Evolutionary conservation across 2,329 filamentous ascomycete genomes (phyloP), one percentile per base, ranked within the genome.

Genomic region (Fulvia fulva): DNA sequence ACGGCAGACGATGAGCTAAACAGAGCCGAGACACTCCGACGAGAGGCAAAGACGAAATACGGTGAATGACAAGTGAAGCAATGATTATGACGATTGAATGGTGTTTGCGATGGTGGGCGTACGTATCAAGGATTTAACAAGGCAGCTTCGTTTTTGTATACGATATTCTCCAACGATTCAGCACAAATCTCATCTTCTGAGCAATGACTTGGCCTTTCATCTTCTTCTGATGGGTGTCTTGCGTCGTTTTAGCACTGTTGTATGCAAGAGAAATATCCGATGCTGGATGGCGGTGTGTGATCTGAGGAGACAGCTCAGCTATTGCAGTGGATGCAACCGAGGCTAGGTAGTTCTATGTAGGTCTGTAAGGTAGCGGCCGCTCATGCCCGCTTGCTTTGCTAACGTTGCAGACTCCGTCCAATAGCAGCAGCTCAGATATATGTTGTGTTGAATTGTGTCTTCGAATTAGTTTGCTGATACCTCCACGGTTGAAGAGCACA

Each of bases 1-100:
- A 50, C 25, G 23, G 47, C 47, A 50, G 47, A 50, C 11, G 47
- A 50, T 50, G 47, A 50, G 47, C 47, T 32, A 50, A 50, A 50
- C 47, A 50, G 25, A 28, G 47, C 47, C 25, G 19, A 50, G 26
- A 28, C 25, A 50, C 47, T 50, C 47, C 47, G 25, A 32, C 47
- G 47, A 50, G 47, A 50, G 16, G 16, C 8, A n/a, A 37, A 32
- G 23, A 12, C 49, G 49, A 23, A 47, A n/a, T 19, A 25, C 11
- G 21, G 16, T 7, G 37, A 41, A 41, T 16, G 14, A n/a, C 4
- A 19, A 19, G 14, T 6, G 21, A 47, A 23, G 44, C 12, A 12
- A 25, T 47, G n/a, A 45, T 25, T 9, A 47, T 21, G 9, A 26
- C 44, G 44, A 26, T 12, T 19, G 44, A 3, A 25, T 14, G 21